Conservation (phyloP, 176 grass and related monocot species). For the Rhynchospora pubera region DNA sequence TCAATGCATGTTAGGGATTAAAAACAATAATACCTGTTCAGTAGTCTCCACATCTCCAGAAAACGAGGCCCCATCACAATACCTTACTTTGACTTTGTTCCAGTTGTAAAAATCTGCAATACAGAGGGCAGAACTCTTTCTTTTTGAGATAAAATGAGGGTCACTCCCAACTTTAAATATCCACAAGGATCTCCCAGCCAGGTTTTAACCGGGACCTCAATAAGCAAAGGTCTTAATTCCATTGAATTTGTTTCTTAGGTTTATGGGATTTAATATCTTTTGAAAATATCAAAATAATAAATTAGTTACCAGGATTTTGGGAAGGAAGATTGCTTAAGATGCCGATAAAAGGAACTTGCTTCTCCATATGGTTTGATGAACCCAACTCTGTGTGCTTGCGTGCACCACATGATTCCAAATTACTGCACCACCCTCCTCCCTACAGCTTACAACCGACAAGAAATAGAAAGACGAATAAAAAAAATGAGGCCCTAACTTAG, state of each 20-base stretch:
- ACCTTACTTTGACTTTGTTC: conserved; percentile 72
- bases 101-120: conserved; percentile 73
- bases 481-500: not conserved
- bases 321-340: conserved; percentile 47
- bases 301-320: conserved; percentile 50
- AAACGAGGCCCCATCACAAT: conserved; percentile 75
- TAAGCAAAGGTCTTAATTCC: not conserved
- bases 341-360: conserved; percentile 32
- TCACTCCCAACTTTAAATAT: too few relatives aligned
- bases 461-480: not conserved
- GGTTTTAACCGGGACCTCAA: too few relatives aligned
- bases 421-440: conserved; percentile 68
- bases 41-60: conserved; percentile 49
- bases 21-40: conserved; percentile 22
- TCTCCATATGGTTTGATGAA: conserved; percentile 50
- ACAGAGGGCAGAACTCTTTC: not conserved
- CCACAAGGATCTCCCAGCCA: too few relatives aligned
- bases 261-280: not conserved
- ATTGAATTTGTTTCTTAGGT: not conserved
- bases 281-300: not conserved
- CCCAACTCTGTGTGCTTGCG: conserved; percentile 37
- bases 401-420: conserved; percentile 24
- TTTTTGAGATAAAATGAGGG: too few relatives aligned
- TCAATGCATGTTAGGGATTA: not conserved
- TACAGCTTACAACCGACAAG: conserved; percentile 16